Evolutionary conservation across 148 eudicot genomes (phyloP).

Genomic region (Rhododendron molle): DNA sequence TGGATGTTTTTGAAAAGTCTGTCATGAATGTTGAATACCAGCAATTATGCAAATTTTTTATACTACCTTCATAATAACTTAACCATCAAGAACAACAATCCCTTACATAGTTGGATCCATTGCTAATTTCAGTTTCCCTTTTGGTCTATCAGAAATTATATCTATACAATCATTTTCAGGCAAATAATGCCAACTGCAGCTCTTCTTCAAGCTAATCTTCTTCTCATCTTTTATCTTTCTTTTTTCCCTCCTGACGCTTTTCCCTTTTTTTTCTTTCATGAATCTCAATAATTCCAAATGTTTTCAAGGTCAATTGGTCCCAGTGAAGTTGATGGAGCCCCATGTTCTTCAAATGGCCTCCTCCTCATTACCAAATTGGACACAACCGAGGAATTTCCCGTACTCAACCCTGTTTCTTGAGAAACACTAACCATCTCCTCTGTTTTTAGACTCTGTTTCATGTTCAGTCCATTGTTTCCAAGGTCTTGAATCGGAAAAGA

Average conservation of each 20-base stretch:
- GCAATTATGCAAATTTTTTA: not conserved
- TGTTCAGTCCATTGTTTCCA: slow-evolving; percentile 31
- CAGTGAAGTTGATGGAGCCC: slow-evolving; percentile 37
- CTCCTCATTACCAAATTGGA: slow-evolving; percentile 44
- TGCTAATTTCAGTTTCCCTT: not conserved
- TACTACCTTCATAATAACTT: not conserved
- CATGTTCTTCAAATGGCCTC: slow-evolving; percentile 41
- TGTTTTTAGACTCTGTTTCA: slow-evolving; percentile 40
- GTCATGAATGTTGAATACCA: not conserved
- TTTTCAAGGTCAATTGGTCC: slow-evolving; percentile 44
- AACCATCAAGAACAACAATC: not conserved
- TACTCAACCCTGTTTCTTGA: slow-evolving; percentile 47
- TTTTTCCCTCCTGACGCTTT: not conserved
- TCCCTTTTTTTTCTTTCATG: not conserved
- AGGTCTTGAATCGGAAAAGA: slow-evolving; percentile 37
- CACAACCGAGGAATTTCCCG: slow-evolving; percentile 49
- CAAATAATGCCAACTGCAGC: not conserved
- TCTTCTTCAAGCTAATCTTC: not conserved
- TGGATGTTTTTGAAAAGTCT: too few relatives aligned
- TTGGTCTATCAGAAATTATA: not conserved
- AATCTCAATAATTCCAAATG: slow-evolving; percentile 47
- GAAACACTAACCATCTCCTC: slow-evolving; percentile 39
- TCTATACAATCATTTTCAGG: slow-evolving; percentile 1
- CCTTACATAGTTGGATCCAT: not conserved
- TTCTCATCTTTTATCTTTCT: not conserved